Evolutionary conservation across 176 grass and related monocot species (phyloP).

Genomic region (Aegilops sharonensis): DNA sequence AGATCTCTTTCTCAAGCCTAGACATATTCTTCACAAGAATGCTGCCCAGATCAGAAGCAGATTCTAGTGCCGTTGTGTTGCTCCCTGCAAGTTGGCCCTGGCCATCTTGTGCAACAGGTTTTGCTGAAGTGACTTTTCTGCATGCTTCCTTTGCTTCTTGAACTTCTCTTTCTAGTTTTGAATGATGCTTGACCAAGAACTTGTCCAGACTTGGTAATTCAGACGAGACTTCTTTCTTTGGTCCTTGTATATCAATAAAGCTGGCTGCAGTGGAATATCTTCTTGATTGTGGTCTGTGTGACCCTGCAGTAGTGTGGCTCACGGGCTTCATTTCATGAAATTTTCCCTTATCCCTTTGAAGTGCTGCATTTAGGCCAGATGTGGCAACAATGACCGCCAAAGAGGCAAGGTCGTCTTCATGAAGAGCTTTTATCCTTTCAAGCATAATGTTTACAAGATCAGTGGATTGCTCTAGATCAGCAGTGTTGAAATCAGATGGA

Average conservation of each 20-base stretch:
- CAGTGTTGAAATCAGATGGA: conserved; percentile 33
- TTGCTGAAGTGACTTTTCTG: conserved; percentile 29
- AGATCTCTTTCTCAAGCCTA: conserved; percentile 61
- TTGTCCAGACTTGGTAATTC: conserved; percentile 83
- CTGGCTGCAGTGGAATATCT: conserved; percentile 46
- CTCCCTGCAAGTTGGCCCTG: conserved; percentile 6
- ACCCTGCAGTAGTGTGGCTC: not conserved
- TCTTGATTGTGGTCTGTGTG: conserved; percentile 32
- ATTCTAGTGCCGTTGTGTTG: conserved; percentile 11
- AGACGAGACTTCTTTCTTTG: conserved; percentile 44
- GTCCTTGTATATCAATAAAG: conserved; percentile 43
- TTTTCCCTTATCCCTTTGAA: conserved; percentile 61
- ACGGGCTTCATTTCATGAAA: conserved; percentile 16
- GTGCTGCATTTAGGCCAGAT: conserved; percentile 75
- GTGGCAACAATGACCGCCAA: conserved; percentile 90
- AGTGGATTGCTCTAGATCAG: conserved; percentile 25
- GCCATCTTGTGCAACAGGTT: conserved; percentile 2
- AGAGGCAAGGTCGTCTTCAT: conserved; percentile 82
- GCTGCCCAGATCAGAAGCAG: conserved; percentile 41
- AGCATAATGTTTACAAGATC: conserved; percentile 67
- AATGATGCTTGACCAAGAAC: conserved; percentile 79
- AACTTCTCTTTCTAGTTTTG: conserved; percentile 73
- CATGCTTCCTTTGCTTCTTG: conserved; percentile 50
- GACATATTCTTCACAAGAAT: conserved; percentile 65
- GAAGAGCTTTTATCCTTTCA: conserved; percentile 69